Evolutionary conservation across 345 rosid genomes (phyloP).

Genomic region (Hibiscus syriacus): DNA sequence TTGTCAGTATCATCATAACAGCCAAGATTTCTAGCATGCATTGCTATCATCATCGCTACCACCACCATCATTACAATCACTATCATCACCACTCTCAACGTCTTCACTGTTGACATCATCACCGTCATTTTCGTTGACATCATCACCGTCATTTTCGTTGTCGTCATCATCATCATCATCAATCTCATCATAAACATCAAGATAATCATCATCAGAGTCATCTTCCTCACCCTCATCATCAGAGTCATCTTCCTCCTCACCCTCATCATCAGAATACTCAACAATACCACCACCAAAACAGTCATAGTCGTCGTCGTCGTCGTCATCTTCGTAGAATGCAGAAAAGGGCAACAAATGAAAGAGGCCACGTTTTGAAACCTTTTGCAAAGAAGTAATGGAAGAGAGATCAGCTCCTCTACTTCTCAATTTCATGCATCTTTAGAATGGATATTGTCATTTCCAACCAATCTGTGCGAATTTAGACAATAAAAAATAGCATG

Average conservation of each 20-base stretch:
- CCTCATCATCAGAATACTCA: constrained; percentile 16
- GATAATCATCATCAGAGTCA: constrained; percentile 8
- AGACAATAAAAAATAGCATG: neutral
- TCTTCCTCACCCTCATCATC: constrained; percentile 10
- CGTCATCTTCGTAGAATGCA: constrained; percentile 11
- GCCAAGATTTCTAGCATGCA: constrained; percentile 7
- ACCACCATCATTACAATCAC: constrained; percentile 23
- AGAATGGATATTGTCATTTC: constrained; percentile 8
- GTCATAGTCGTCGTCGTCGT: constrained; percentile 19
- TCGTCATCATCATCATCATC: constrained; percentile 9
- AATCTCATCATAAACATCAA: constrained; percentile 8
- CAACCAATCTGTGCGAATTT: neutral
- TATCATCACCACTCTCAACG: constrained; percentile 6
- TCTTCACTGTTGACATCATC: constrained; percentile 12
- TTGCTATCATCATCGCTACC: constrained; percentile 10
- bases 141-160: too few relatives aligned
- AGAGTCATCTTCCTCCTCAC: constrained; percentile 12
- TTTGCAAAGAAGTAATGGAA: constrained; percentile 44
- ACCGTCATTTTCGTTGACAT: constrained; percentile 9
- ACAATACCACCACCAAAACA: constrained; percentile 21
- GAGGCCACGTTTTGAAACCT: constrained; percentile 25
- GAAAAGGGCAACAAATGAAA: constrained; percentile 23
- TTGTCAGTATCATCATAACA: constrained; percentile 16
- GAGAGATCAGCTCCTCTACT: constrained; percentile 39
- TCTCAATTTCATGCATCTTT: constrained; percentile 12